A percentile compares a stretch with the other conserved stretches of the same genome.
Conservation (phyloP, 495 filamentous ascomycete genomes). For the Geopyxis carbonaria region DNA sequence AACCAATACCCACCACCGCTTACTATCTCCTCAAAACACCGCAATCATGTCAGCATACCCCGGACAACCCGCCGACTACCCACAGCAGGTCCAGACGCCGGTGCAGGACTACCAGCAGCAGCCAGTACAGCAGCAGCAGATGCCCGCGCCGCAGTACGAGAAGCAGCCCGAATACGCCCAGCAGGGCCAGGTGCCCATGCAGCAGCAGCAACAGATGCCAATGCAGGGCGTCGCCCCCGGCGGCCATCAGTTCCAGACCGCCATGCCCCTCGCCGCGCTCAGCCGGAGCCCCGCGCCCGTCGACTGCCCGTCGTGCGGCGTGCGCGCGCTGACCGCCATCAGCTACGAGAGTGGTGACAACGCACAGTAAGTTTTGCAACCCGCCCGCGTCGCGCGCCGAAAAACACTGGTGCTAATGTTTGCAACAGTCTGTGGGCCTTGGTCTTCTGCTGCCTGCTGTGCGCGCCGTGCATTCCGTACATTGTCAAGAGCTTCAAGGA, state of each 20-base stretch:
- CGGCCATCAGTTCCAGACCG: constrained; percentile 3
- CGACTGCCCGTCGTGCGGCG: constrained; percentile 13
- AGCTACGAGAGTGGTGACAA: constrained; percentile 3
- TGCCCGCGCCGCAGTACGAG: too few relatives aligned
- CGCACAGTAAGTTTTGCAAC: constrained; percentile 10
- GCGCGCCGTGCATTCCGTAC: constrained; percentile 14
- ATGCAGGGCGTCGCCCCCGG: too few relatives aligned
- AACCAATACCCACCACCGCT: too few relatives aligned
- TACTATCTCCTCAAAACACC: too few relatives aligned
- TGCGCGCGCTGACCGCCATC: constrained; percentile 3
- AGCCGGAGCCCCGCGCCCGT: constrained; percentile 7
- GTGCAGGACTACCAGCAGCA: too few relatives aligned
- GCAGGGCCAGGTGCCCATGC: too few relatives aligned
- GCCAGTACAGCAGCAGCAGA: too few relatives aligned
- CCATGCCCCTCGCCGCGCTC: constrained; percentile 4
- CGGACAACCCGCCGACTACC: too few relatives aligned
- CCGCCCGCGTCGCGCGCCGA: neutral
- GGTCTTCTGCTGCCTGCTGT: constrained; percentile 5
- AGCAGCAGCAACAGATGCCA: too few relatives aligned
- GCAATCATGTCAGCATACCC: too few relatives aligned
- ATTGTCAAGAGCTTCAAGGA: constrained; percentile 11
- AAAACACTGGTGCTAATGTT: neutral
- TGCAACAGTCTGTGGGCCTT: constrained; percentile 9
- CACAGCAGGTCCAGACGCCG: too few relatives aligned
- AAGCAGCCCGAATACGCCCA: too few relatives aligned